Conservation (phyloP, 768 basidiomycete genomes). For the Mycena kentingensis region DNA sequence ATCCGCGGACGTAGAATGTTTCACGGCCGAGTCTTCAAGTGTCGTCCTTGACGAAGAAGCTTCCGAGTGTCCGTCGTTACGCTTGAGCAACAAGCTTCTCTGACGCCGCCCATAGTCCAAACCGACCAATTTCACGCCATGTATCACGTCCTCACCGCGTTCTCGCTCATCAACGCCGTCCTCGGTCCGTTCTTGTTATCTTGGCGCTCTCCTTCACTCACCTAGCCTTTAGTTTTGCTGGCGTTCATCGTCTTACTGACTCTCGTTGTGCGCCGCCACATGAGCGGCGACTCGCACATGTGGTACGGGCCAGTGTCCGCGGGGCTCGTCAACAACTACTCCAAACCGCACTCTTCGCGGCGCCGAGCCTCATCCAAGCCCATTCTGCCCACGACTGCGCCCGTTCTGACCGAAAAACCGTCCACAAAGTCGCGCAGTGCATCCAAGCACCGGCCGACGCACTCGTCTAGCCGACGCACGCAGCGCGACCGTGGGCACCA, state of each 20-base stretch:
- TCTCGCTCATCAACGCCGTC: slow-evolving; percentile 75
- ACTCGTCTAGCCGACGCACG: slow-evolving; percentile 15
- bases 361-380: slow-evolving; percentile 6
- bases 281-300: slow-evolving; percentile 30
- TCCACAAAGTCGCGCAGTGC: slow-evolving; percentile 5
- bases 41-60: slow-evolving; percentile 56
- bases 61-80: slow-evolving; percentile 60
- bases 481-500: slow-evolving; percentile 12
- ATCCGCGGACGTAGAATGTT: slow-evolving; percentile 82
- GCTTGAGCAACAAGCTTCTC: neutral
- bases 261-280: slow-evolving; percentile 19
- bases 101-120: slow-evolving; percentile 53
- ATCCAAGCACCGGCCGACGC: slow-evolving; percentile 8
- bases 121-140: slow-evolving; percentile 89
- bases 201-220: neutral
- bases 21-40: slow-evolving; percentile 52
- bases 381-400: slow-evolving; percentile 12
- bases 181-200: slow-evolving; percentile 52
- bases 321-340: slow-evolving; percentile 29
- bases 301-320: slow-evolving; percentile 51
- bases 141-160: slow-evolving; percentile 79
- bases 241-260: slow-evolving; percentile 14
- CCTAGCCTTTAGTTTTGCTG: slow-evolving; percentile 7
- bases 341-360: slow-evolving; percentile 13
- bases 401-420: slow-evolving; percentile 19